phyloP scores from a whole-genome alignment of 805 yeast species.

The Blastobotrys attinorum region DNA sequence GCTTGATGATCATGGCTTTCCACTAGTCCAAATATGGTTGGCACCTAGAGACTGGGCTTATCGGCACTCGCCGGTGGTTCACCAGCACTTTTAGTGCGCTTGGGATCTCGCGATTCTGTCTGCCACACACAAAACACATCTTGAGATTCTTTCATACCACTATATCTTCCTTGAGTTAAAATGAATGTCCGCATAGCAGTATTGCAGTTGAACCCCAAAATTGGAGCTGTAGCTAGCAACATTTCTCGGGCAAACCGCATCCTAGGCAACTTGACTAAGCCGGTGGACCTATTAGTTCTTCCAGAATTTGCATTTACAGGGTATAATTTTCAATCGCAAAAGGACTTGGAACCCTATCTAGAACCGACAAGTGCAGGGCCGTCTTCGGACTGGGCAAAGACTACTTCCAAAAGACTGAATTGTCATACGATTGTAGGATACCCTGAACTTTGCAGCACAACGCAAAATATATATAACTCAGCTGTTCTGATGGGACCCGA shows the following conservation, averaged over 20 bases:
- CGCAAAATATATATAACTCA: slow-evolving; percentile 55
- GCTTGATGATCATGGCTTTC: too few species aligned
- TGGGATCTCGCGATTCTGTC: neutral
- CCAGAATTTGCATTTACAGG: slow-evolving; percentile 87
- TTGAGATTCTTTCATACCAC: neutral
- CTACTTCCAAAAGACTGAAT: slow-evolving; percentile 39
- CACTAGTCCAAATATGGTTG: neutral
- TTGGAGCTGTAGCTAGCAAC: slow-evolving; percentile 54
- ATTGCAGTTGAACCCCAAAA: slow-evolving; percentile 57
- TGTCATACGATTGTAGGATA: slow-evolving; percentile 77
- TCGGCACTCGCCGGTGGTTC: neutral
- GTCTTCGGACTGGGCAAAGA: slow-evolving; percentile 48
- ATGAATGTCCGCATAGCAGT: slow-evolving; percentile 48
- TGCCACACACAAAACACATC: neutral
- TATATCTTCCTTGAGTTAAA: neutral
- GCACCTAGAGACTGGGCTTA: neutral
- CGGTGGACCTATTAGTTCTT: slow-evolving; percentile 55
- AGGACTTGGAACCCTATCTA: slow-evolving; percentile 48
- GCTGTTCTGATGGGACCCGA: slow-evolving; percentile 54
- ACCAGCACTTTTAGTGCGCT: neutral
- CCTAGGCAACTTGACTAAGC: neutral
- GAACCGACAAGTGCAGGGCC: slow-evolving; percentile 43
- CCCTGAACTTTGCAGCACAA: slow-evolving; percentile 46
- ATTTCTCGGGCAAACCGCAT: slow-evolving; percentile 34
- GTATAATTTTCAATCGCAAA: slow-evolving; percentile 50